A percentile compares a stretch with the other conserved stretches of the same genome.
These are phyloP conservation scores for Nicotiana tomentosiformis DNA, from an alignment of 257 asterid genomes.

Conservation along the genomic window DNA sequence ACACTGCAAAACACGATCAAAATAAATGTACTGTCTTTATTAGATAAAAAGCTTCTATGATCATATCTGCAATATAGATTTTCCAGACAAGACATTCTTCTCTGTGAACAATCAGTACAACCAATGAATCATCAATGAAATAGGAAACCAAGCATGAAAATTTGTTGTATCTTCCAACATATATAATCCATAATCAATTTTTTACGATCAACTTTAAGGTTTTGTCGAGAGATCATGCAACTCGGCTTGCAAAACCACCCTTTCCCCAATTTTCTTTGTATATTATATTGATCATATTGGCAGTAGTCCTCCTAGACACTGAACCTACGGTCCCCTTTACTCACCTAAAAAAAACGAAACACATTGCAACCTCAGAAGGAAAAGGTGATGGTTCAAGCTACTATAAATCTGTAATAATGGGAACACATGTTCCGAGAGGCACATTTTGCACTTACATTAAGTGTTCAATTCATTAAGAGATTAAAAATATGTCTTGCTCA, in stretches of 20 bases:
- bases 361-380: background rate
- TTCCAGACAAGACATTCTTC: background rate
- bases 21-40: no score
- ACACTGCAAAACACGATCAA: constrained; percentile 39
- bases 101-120: background rate
- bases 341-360: background rate
- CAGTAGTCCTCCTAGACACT: background rate
- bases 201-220: background rate
- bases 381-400: background rate
- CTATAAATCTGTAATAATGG: background rate
- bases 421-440: background rate
- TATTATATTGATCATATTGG: background rate
- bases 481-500: no score
- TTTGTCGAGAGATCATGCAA: background rate
- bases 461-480: no score
- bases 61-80: background rate
- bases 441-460: no score
- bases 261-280: background rate
- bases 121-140: background rate
- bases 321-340: no score
- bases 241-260: background rate
- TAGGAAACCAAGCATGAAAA: background rate
- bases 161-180: background rate
- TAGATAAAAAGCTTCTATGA: no score
- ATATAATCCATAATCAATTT: background rate